Percentiles rank a stretch among this genome's conserved stretches.
Conservation (phyloP, 495 filamentous ascomycete genomes). For the Aspergillus wentii region DNA sequence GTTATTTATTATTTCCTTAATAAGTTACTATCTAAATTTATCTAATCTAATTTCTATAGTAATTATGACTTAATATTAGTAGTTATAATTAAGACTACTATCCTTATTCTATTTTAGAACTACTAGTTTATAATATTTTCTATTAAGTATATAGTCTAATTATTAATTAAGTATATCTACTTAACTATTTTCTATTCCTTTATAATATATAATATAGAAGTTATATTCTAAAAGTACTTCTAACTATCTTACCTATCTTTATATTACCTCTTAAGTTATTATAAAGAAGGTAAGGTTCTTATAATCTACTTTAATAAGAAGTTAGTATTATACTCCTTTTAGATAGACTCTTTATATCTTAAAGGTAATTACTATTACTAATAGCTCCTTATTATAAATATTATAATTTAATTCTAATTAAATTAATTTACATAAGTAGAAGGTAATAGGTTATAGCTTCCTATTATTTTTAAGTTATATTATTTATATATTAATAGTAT, state of each 20-base stretch:
- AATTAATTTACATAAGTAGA: neutral
- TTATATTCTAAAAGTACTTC: neutral
- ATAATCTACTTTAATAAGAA: neutral
- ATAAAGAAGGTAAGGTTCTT: neutral
- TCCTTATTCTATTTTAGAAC: no score
- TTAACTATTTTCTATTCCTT: neutral
- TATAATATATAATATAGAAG: neutral
- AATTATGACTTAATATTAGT: no score
- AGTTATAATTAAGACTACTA: no score
- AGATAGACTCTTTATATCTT: neutral
- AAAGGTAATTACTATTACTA: neutral
- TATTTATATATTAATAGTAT: conserved; percentile 1
- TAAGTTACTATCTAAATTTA: no score
- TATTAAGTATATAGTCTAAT: neutral
- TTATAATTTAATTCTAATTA: neutral
- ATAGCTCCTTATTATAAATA: neutral
- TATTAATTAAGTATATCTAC: neutral
- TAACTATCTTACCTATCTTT: neutral
- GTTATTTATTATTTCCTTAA: no score
- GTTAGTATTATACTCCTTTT: neutral
- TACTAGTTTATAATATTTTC: neutral
- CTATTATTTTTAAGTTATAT: conserved; percentile 1
- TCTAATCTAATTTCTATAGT: no score
- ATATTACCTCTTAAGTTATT: neutral
- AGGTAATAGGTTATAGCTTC: neutral